Conservation (phyloP, 768 basidiomycete genomes). For the Lactarius sanguifluus region DNA sequence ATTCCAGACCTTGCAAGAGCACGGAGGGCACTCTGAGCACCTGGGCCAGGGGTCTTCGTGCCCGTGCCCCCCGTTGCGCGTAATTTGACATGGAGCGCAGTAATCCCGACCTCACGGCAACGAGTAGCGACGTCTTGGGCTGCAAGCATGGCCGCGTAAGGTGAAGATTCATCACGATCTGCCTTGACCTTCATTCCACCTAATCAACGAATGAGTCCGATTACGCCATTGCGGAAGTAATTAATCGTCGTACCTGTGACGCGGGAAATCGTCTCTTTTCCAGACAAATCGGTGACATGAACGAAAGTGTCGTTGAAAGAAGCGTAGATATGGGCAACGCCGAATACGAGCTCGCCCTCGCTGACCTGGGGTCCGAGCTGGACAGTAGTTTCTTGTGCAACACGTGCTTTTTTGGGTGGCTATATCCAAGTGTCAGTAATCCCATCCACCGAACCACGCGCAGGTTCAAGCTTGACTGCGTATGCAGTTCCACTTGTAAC, state of each 20-base stretch:
- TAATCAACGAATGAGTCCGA: slow-evolving; percentile 33
- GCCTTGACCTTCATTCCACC: slow-evolving; percentile 99
- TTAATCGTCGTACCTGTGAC: slow-evolving; percentile 74
- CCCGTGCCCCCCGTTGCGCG: slow-evolving; percentile 98
- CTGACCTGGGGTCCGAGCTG: slow-evolving; percentile 94
- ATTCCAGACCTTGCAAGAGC: slow-evolving; percentile 98
- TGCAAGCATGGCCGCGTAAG: slow-evolving; percentile 96
- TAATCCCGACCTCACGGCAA: slow-evolving; percentile 98
- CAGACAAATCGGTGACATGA: slow-evolving; percentile 97
- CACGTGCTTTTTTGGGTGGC: slow-evolving; percentile 84
- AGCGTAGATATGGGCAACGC: slow-evolving; percentile 98
- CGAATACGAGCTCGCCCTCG: slow-evolving; percentile 96
- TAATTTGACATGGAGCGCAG: slow-evolving; percentile 98
- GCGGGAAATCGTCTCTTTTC: slow-evolving; percentile 98
- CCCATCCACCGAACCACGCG: slow-evolving; percentile 47
- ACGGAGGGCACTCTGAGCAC: slow-evolving; percentile 96
- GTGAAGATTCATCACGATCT: slow-evolving; percentile 98
- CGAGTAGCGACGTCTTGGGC: slow-evolving; percentile 95
- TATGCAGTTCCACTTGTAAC: not conserved
- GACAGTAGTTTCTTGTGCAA: slow-evolving; percentile 78
- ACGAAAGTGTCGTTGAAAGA: slow-evolving; percentile 99
- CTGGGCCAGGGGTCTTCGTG: slow-evolving; percentile 98
- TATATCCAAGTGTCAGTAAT: slow-evolving; percentile 56
- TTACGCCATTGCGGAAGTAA: not conserved
- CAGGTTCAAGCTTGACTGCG: slow-evolving; percentile 6